Evolutionary conservation across 2,329 filamentous ascomycete genomes (phyloP).

Genomic region (Chaetomium strumarium): DNA sequence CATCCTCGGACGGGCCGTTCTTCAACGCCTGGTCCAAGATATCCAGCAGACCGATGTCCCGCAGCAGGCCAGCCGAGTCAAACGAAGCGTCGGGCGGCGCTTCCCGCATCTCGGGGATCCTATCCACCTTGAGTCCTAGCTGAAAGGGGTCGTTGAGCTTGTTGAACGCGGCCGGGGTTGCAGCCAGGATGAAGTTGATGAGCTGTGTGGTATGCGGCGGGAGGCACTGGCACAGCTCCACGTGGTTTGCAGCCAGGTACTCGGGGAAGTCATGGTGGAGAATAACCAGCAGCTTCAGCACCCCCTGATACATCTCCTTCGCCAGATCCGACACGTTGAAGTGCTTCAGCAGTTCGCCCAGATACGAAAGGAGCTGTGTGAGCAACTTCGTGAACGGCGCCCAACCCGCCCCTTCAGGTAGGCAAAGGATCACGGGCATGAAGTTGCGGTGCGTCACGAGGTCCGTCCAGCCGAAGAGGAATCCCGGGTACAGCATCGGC

Average conservation of each 20-base stretch:
- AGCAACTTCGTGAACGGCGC: constrained; percentile 66
- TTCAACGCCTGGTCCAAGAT: constrained; percentile 55
- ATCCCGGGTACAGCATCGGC: constrained; percentile 71
- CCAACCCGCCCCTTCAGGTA: constrained; percentile 68
- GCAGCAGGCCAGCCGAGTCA: constrained; percentile 53
- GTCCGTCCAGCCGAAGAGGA: constrained; percentile 77
- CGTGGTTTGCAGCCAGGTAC: constrained; percentile 83
- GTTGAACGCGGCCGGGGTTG: constrained; percentile 60
- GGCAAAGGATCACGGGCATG: constrained; percentile 67
- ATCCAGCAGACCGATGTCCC: constrained; percentile 49
- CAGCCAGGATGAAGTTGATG: constrained; percentile 80
- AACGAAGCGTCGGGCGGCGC: constrained; percentile 59
- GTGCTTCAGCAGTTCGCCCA: constrained; percentile 74
- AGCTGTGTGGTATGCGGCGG: constrained; percentile 81
- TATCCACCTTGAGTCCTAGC: constrained; percentile 68
- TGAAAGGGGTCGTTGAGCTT: constrained; percentile 71
- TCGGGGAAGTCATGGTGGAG: constrained; percentile 93
- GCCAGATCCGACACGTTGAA: constrained; percentile 61
- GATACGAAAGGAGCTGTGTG: constrained; percentile 63
- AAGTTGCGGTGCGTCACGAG: constrained; percentile 82
- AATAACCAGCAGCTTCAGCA: constrained; percentile 74
- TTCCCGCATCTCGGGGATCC: constrained; percentile 66
- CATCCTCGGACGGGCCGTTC: constrained; percentile 61
- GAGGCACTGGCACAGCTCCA: constrained; percentile 73
- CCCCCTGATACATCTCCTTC: constrained; percentile 79